A percentile compares a stretch with the other conserved stretches of the same genome.
Conservation (phyloP, 495 filamentous ascomycete genomes). For the Aspergillus homomorphus region DNA sequence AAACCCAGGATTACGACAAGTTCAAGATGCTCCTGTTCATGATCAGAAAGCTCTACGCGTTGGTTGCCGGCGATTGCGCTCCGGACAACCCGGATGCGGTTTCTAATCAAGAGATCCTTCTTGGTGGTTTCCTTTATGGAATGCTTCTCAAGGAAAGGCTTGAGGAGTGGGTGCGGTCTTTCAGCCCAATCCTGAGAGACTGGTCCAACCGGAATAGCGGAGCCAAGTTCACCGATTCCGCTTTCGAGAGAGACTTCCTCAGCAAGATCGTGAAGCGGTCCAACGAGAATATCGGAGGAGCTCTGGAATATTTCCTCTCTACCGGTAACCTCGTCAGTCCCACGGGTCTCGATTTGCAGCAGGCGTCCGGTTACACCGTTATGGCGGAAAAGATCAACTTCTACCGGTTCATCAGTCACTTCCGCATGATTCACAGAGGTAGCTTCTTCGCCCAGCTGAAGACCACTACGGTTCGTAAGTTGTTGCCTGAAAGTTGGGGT, state of each 20-base stretch:
- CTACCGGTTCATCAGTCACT: conserved; percentile 96
- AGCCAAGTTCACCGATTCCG: conserved; percentile 62
- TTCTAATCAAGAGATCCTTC: conserved; percentile 87
- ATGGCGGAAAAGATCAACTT: conserved; percentile 99
- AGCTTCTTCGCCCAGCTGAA: conserved; percentile 98
- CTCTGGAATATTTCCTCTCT: conserved; percentile 90
- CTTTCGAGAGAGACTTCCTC: conserved; percentile 76
- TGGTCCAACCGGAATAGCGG: conserved; percentile 65
- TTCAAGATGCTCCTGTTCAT: conserved; percentile 94
- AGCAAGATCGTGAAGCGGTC: conserved; percentile 70
- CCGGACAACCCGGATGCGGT: conserved; percentile 95
- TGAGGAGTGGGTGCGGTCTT: conserved; percentile 76
- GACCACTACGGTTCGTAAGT: conserved; percentile 92
- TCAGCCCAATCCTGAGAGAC: conserved; percentile 60
- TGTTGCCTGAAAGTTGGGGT: conserved; percentile 95
- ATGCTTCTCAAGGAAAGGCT: conserved; percentile 93
- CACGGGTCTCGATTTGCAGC: conserved; percentile 89
- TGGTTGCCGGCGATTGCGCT: conserved; percentile 88
- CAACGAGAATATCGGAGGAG: conserved; percentile 83
- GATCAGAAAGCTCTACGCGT: conserved; percentile 88
- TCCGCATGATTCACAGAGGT: conserved; percentile 98
- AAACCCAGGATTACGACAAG: conserved; percentile 81
- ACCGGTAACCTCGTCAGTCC: conserved; percentile 91
- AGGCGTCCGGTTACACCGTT: conserved; percentile 89
- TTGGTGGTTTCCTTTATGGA: conserved; percentile 90